A percentile compares a stretch with the other conserved stretches of the same genome.
Evolutionary conservation across 306 rosid genomes (phyloP).

Genomic region (Elaeagnus macrophylla): DNA sequence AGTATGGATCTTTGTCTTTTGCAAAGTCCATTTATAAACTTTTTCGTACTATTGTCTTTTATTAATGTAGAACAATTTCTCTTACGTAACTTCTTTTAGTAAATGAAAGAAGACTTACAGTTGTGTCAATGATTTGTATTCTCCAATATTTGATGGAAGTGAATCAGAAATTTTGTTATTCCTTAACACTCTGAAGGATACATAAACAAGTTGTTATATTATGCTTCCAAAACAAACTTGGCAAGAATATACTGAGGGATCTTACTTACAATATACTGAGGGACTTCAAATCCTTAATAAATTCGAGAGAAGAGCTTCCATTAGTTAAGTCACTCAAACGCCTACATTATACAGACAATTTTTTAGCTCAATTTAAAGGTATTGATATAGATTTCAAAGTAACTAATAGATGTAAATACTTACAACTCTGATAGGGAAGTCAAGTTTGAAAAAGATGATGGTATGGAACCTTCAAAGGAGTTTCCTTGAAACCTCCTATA

Average conservation of each 20-base stretch:
- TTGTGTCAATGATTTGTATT: conserved; percentile 28
- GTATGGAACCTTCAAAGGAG: conserved; percentile 62
- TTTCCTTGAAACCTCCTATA: conserved; percentile 79
- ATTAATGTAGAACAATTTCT: too few relatives aligned
- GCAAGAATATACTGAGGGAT: conserved; percentile 27
- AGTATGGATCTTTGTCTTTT: too few relatives aligned
- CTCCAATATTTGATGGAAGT: conserved; percentile 57
- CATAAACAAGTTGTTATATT: conserved; percentile 11
- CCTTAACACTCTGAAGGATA: conserved; percentile 49
- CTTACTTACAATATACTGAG: conserved; percentile 48
- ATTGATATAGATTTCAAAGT: not conserved
- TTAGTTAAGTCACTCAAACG: conserved; percentile 51
- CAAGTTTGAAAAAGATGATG: conserved; percentile 55
- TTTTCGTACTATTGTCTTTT: too few relatives aligned
- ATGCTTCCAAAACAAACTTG: conserved; percentile 10
- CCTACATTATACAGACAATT: conserved; percentile 32
- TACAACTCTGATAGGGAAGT: conserved; percentile 57
- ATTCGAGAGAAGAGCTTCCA: conserved; percentile 60
- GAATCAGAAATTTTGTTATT: conserved; percentile 54
- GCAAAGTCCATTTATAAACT: too few relatives aligned
- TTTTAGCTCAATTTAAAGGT: conserved; percentile 16
- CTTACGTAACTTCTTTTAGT: too few relatives aligned
- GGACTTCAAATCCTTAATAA: conserved; percentile 58
- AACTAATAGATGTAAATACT: conserved; percentile 26
- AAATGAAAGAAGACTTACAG: conserved; percentile 39